These are phyloP conservation scores for Dendrothele bispora DNA, from an alignment of 768 basidiomycete genomes.

Conservation along the genomic window DNA sequence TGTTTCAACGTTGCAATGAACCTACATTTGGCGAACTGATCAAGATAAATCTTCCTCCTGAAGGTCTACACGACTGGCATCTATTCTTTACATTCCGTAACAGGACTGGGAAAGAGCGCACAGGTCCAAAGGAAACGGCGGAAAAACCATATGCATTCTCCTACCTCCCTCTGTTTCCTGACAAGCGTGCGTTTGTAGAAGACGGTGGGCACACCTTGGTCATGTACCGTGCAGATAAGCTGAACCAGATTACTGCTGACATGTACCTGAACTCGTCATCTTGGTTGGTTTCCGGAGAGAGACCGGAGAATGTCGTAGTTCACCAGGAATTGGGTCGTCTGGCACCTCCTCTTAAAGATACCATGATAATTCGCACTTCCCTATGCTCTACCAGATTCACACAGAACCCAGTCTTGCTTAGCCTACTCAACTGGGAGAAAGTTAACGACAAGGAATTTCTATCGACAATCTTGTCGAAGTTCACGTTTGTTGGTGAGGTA, in stretches of 20 bases:
- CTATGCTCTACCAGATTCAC: slow-evolving; percentile 92
- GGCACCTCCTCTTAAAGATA: slow-evolving; percentile 74
- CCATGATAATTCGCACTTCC: slow-evolving; percentile 79
- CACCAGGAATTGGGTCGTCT: slow-evolving; percentile 62
- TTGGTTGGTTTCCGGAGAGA: slow-evolving; percentile 54
- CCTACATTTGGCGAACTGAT: slow-evolving; percentile 94
- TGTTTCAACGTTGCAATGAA: slow-evolving; percentile 83
- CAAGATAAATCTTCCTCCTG: slow-evolving; percentile 76
- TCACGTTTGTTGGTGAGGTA: slow-evolving; percentile 90
- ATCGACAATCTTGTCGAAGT: slow-evolving; percentile 72
- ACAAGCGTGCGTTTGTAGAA: slow-evolving; percentile 74
- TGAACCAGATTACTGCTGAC: slow-evolving; percentile 58
- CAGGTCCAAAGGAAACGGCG: slow-evolving; percentile 29
- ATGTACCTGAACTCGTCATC: slow-evolving; percentile 74
- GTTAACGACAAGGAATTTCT: slow-evolving; percentile 64
- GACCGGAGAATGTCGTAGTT: slow-evolving; percentile 56
- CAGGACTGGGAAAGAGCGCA: slow-evolving; percentile 53
- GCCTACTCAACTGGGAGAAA: slow-evolving; percentile 79
- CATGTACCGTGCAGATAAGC: slow-evolving; percentile 80
- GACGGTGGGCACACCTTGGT: slow-evolving; percentile 87
- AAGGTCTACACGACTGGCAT: slow-evolving; percentile 77
- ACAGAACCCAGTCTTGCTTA: slow-evolving; percentile 83
- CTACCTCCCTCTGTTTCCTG: slow-evolving; percentile 84
- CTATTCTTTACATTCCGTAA: slow-evolving; percentile 94
- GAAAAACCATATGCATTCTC: slow-evolving; percentile 86